Percentiles rank a stretch among this genome's conserved stretches.
phyloP scores from a whole-genome alignment of 208 protist species.

The Leishmania aethiopica region DNA sequence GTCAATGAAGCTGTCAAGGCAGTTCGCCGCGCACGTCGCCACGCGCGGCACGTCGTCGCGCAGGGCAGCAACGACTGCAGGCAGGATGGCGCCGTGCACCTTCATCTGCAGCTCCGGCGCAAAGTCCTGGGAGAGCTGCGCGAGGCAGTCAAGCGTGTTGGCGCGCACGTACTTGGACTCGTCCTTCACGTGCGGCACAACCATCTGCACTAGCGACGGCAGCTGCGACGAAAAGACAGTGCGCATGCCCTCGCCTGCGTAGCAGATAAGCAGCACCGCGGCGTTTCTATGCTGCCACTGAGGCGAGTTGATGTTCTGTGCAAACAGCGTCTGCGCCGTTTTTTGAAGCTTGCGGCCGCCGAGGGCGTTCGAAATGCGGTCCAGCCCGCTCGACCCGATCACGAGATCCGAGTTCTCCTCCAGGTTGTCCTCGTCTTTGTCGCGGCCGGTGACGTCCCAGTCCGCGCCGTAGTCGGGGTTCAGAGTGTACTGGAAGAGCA shows the following conservation, averaged over 20 bases:
- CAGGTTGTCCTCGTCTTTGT: constrained; percentile 67
- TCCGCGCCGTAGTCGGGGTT: constrained; percentile 60
- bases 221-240: constrained; percentile 66
- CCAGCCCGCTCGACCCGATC: constrained; percentile 70
- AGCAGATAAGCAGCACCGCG: constrained; percentile 74
- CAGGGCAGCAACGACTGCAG: constrained; percentile 53
- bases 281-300: constrained; percentile 82
- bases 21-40: constrained; percentile 63
- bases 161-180: constrained; percentile 83
- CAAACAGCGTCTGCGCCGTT: constrained; percentile 68
- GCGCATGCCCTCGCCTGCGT: constrained; percentile 72
- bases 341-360: constrained; percentile 79
- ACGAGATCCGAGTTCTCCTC: constrained; percentile 67
- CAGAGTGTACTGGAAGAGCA: constrained; percentile 88
- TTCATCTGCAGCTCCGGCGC: constrained; percentile 57
- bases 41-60: constrained; percentile 73
- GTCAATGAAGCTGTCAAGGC: constrained; percentile 82
- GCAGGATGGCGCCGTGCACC: constrained; percentile 54
- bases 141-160: constrained; percentile 69
- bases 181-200: constrained; percentile 59
- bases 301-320: constrained; percentile 62
- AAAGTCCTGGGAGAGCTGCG: constrained; percentile 79
- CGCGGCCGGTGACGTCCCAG: constrained; percentile 64
- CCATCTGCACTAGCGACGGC: constrained; percentile 45
- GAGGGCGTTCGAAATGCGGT: constrained; percentile 75